phyloP scores from a whole-genome alignment of 1,284 basidiomycete species.

The Moesziomyces antarcticus region DNA sequence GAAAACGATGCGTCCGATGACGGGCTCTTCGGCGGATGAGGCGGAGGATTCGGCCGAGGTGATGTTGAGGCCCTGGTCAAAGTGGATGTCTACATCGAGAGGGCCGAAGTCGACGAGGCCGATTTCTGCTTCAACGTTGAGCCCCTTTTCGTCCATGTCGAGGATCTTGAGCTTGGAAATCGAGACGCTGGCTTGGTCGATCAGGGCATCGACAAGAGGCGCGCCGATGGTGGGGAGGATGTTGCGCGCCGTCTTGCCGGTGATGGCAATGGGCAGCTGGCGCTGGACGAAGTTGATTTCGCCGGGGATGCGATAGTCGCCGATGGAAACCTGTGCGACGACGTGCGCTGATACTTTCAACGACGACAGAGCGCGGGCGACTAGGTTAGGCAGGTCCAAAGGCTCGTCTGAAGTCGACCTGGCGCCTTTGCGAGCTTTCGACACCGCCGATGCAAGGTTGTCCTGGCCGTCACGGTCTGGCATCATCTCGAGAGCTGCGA shows the following conservation, averaged over 20 bases:
- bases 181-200: constrained; percentile 50
- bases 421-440: neutral
- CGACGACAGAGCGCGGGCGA: constrained; percentile 46
- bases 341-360: constrained; percentile 52
- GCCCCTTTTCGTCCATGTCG: constrained; percentile 53
- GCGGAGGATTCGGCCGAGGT: constrained; percentile 3
- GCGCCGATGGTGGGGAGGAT: constrained; percentile 51
- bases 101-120: constrained; percentile 54
- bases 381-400: constrained; percentile 35
- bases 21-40: constrained; percentile 6
- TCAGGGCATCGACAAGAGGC: constrained; percentile 50
- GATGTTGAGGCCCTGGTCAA: constrained; percentile 41
- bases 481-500: constrained; percentile 45
- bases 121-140: constrained; percentile 47
- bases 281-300: constrained; percentile 48
- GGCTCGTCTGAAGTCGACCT: constrained; percentile 6
- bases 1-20: constrained; percentile 36
- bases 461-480: constrained; percentile 7
- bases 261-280: constrained; percentile 57
- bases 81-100: constrained; percentile 43
- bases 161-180: constrained; percentile 46
- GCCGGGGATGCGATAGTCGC: constrained; percentile 52
- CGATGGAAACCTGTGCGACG: constrained; percentile 39
- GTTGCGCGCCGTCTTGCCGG: constrained; percentile 45
- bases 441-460: neutral